These are phyloP conservation scores for Pichia sporocuriosa DNA, from an alignment of 805 yeast genomes.

Conservation along the genomic window DNA sequence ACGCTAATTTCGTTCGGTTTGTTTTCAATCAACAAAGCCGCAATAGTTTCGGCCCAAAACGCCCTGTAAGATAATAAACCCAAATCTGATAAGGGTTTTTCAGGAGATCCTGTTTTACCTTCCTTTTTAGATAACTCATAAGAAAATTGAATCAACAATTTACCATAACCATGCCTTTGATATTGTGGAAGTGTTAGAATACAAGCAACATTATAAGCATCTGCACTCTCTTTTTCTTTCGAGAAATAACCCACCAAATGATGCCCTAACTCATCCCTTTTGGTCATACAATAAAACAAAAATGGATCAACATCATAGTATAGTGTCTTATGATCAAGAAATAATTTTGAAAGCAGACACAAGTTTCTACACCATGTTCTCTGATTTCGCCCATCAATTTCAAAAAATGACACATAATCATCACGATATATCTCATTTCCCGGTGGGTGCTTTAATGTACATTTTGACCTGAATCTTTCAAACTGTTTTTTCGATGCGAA, in stretches of 20 bases:
- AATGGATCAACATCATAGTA: constrained; percentile 99
- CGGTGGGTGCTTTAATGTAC: constrained; percentile 92
- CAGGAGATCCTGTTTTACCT: constrained; percentile 92
- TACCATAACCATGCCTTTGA: constrained; percentile 92
- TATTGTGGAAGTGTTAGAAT: constrained; percentile 93
- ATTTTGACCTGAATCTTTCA: constrained; percentile 82
- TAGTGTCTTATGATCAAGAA: constrained; percentile 90
- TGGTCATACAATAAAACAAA: constrained; percentile 91
- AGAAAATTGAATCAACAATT: constrained; percentile 84
- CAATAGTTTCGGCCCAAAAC: constrained; percentile 89
- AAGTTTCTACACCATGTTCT: constrained; percentile 96
- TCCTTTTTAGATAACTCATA: constrained; percentile 86
- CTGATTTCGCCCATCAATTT: constrained; percentile 94
- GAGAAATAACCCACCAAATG: constrained; percentile 96
- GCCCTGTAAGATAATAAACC: constrained; percentile 93
- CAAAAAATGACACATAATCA: constrained; percentile 88
- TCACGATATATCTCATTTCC: constrained; percentile 97
- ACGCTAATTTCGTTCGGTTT: constrained; percentile 51
- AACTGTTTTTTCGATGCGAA: constrained; percentile 87
- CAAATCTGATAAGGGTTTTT: constrained; percentile 91
- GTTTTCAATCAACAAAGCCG: constrained; percentile 62
- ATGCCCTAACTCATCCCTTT: constrained; percentile 83
- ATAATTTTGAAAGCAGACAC: constrained; percentile 82
- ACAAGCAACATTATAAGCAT: constrained; percentile 94
- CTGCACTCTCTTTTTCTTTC: constrained; percentile 94